phyloP scores from a whole-genome alignment of 1,139 yeast species.

The Hansenula lynferdii region DNA sequence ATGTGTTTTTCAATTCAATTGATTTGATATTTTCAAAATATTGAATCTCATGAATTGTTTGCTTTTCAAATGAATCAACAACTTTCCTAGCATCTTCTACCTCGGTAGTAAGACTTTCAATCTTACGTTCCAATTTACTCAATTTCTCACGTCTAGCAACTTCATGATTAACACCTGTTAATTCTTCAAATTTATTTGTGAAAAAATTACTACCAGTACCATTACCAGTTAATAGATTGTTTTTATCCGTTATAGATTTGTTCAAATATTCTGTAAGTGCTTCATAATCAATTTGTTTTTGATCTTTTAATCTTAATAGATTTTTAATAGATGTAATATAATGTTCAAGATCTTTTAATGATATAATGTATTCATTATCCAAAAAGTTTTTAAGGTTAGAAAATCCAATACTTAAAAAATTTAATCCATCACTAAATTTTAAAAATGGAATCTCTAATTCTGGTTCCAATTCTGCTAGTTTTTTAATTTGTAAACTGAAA shows the following conservation, averaged over 20 bases:
- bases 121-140: conserved; percentile 48
- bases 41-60: conserved; percentile 66
- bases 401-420: conserved; percentile 41
- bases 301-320: conserved; percentile 80
- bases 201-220: conserved; percentile 45
- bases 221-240: conserved; percentile 48
- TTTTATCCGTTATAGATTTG: conserved; percentile 66
- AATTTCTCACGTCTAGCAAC: conserved; percentile 48
- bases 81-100: conserved; percentile 64
- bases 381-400: conserved; percentile 52
- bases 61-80: conserved; percentile 64
- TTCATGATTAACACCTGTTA: conserved; percentile 57
- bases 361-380: conserved; percentile 78
- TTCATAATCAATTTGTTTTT: conserved; percentile 86
- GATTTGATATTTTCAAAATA: conserved; percentile 81
- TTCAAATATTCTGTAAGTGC: conserved; percentile 74
- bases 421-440: conserved; percentile 48
- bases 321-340: conserved; percentile 74
- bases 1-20: conserved; percentile 65
- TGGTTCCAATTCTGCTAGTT: conserved; percentile 52
- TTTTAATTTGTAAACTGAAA: conserved; percentile 65
- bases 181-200: conserved; percentile 51
- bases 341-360: conserved; percentile 83
- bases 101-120: conserved; percentile 50
- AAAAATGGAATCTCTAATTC: conserved; percentile 45